Base-by-base conservation (phyloP, 1,139 yeast genomes). In the Nematodospora anomalae region DNA sequence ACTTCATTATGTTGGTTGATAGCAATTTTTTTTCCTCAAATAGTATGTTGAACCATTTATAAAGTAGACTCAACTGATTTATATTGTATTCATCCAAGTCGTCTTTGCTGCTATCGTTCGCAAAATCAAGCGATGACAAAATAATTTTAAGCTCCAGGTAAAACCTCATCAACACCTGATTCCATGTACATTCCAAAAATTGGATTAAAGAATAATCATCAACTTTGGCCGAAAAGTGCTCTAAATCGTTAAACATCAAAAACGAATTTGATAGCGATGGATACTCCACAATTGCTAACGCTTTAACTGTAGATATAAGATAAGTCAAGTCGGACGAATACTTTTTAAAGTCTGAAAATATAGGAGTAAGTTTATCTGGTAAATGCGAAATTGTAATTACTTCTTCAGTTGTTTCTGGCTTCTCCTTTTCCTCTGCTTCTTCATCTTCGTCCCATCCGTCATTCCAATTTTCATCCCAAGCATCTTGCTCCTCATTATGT, bases 191-290 rank as follows among this genome's bases (percentile, higher is more conserved):
- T 3, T 45, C 43, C 1, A 52, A 52, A 37, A 52, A 52, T 18
- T 45, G 39, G 9, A 38, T 35, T 26, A 67, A 49, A 4, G 50
- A 53, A n/a, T 35, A 23, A 13, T 35, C 30, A 3, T 31, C 44
- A 10, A 32, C 4, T 26, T 36, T 22, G n/a, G 30, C 33, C 2
- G 55, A 40, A 12, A 70, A 47, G 23, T 55, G 58, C 21, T 49
- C 46, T 33, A 69, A 52, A 38, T 71, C 76, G 41, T 70, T 70
- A 40, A 51, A 59, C 20, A 66, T 47, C 15, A 67, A 40, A 35
- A 63, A 68, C 24, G 74, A 67, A 23, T 57, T 45, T 4, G 57
- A 47, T 2, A 59, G 36, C 0, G 55, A 40, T 0, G 75, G 73
- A 44, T 71, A 70, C 4, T 57, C 50, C 4, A 60, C 48, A 6